These are phyloP conservation scores for Phytophthora pini DNA, from an alignment of 352 stramenopile genomes.

Conservation along the genomic window DNA sequence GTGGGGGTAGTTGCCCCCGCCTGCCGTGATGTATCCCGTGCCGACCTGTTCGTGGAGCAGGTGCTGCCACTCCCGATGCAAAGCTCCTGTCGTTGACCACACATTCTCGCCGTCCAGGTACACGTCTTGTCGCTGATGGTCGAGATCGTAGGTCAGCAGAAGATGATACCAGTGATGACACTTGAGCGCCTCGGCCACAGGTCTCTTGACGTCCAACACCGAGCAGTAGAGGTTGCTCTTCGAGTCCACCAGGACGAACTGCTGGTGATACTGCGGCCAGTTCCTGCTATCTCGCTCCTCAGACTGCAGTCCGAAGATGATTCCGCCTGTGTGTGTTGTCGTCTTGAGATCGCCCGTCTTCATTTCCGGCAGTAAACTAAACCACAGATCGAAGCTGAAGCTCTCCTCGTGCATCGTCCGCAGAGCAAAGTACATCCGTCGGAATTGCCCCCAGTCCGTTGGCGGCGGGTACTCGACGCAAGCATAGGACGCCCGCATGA, in stretches of 20 bases:
- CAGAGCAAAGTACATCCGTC: not conserved
- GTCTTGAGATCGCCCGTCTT: not conserved
- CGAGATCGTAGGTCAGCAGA: constrained; percentile 41
- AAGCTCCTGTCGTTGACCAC: constrained; percentile 7
- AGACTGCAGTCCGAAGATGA: constrained; percentile 54
- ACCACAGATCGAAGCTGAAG: constrained; percentile 49
- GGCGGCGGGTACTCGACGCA: not conserved
- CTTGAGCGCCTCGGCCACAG: constrained; percentile 24
- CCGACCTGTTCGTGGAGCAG: constrained; percentile 45
- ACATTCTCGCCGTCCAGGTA: constrained; percentile 46
- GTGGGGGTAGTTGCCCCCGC: constrained; percentile 21
- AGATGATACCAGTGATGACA: constrained; percentile 53
- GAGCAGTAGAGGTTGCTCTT: constrained; percentile 51
- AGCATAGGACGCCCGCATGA: not conserved
- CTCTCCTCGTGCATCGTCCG: not conserved
- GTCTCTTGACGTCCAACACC: constrained; percentile 33
- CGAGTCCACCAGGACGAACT: constrained; percentile 44
- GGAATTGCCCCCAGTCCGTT: not conserved
- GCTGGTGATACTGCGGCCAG: constrained; percentile 51
- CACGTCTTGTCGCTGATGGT: constrained; percentile 19
- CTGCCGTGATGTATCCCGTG: constrained; percentile 40
- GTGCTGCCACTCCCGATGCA: constrained; percentile 42
- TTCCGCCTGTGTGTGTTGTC: constrained; percentile 24
- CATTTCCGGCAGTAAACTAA: constrained; percentile 25
- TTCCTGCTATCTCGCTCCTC: constrained; percentile 24